Evolutionary conservation across 2,329 filamentous ascomycete genomes (phyloP).

Genomic region (Fusarium succisae): DNA sequence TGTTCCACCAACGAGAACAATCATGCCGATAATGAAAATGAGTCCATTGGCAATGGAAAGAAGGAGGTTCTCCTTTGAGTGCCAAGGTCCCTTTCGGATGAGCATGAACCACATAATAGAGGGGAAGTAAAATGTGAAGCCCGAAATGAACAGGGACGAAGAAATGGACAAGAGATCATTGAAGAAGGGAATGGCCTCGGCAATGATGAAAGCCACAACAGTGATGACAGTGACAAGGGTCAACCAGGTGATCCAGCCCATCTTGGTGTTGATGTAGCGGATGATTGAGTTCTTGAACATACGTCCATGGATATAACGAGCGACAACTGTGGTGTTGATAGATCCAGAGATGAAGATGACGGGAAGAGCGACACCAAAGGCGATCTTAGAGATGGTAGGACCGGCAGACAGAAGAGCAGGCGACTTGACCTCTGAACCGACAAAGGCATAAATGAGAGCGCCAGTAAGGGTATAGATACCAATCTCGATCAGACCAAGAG

Average conservation of each 20-base stretch:
- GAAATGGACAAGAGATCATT: constrained; percentile 69
- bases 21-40: constrained; percentile 45
- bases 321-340: constrained; percentile 66
- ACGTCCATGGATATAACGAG: constrained; percentile 58
- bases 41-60: constrained; percentile 40
- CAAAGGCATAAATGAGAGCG: constrained; percentile 74
- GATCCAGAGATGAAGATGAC: constrained; percentile 80
- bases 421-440: constrained; percentile 68
- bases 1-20: constrained; percentile 47
- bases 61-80: constrained; percentile 44
- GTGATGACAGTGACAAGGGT: constrained; percentile 67
- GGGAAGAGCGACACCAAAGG: constrained; percentile 75
- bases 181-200: constrained; percentile 78
- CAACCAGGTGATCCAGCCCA: constrained; percentile 66
- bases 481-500: constrained; percentile 70
- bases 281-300: constrained; percentile 55
- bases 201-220: constrained; percentile 74
- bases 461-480: constrained; percentile 73
- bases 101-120: constrained; percentile 57
- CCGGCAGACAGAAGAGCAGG: constrained; percentile 75
- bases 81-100: constrained; percentile 45
- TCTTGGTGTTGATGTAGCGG: constrained; percentile 59
- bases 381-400: constrained; percentile 67
- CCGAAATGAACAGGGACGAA: constrained; percentile 61
- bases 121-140: constrained; percentile 54